A percentile compares a stretch with the other conserved stretches of the same genome.
phyloP scores from a whole-genome alignment of 2,329 filamentous ascomycete genomes.

The Aspergillus quadrilineatus region DNA sequence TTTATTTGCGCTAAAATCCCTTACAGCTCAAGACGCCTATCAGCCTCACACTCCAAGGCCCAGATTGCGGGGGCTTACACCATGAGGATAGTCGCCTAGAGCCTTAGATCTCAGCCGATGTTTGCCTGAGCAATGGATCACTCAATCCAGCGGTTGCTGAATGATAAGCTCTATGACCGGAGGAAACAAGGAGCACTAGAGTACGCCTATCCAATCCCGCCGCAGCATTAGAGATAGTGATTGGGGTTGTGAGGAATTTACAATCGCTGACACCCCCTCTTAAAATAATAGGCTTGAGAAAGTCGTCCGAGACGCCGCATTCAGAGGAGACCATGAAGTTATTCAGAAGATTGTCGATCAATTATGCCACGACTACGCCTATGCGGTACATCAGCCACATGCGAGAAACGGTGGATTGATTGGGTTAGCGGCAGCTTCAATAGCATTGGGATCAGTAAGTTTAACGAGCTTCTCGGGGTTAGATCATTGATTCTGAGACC shows the following conservation, averaged over 20 bases:
- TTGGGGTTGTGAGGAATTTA: background rate
- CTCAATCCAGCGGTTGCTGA: slow-evolving; percentile 84
- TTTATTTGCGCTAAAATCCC: background rate
- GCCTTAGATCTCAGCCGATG: slow-evolving; percentile 25
- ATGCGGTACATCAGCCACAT: slow-evolving; percentile 94
- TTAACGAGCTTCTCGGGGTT: background rate
- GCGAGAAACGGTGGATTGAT: slow-evolving; percentile 95
- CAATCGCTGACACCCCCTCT: slow-evolving; percentile 11
- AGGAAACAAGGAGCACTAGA: slow-evolving; percentile 94
- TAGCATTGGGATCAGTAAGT: slow-evolving; percentile 86
- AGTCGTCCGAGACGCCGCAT: slow-evolving; percentile 80
- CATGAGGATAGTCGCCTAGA: slow-evolving; percentile 28
- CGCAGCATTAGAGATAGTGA: background rate
- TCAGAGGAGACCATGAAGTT: slow-evolving; percentile 71
- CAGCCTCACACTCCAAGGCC: slow-evolving; percentile 16
- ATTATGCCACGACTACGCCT: slow-evolving; percentile 95
- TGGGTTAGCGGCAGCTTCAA: slow-evolving; percentile 89
- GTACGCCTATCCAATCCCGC: slow-evolving; percentile 54
- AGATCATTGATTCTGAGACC: slow-evolving; percentile 1
- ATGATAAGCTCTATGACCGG: slow-evolving; percentile 98
- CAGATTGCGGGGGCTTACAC: slow-evolving; percentile 16
- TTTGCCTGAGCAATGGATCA: slow-evolving; percentile 67
- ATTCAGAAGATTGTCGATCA: slow-evolving; percentile 90
- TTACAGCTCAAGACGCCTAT: slow-evolving; percentile 7
- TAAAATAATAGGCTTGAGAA: slow-evolving; percentile 70